These are phyloP conservation scores for Lachnellula arida DNA, from an alignment of 2,329 filamentous ascomycete species.

Conservation along the genomic window DNA sequence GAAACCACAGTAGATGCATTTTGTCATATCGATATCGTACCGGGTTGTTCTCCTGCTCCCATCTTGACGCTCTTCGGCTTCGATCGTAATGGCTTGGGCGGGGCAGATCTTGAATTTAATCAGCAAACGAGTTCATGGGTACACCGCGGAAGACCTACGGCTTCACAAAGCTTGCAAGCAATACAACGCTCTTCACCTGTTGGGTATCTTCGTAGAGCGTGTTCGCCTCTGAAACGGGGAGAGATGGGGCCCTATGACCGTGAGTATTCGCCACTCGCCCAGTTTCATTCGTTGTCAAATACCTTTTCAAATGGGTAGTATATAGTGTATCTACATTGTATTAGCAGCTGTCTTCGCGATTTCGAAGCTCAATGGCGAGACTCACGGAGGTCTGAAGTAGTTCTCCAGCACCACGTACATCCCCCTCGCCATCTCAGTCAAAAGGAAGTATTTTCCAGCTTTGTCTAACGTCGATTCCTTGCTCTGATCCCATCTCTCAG, in stretches of 20 bases:
- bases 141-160: slow-evolving; percentile 42
- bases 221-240: slow-evolving; percentile 95
- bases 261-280: slow-evolving; percentile 18
- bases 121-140: slow-evolving; percentile 4
- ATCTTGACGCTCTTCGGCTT: slow-evolving; percentile 96
- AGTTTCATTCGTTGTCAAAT: slow-evolving; percentile 19
- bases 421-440: slow-evolving; percentile 92
- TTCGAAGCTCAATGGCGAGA: slow-evolving; percentile 34
- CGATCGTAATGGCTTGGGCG: slow-evolving; percentile 96
- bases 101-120: slow-evolving; percentile 68
- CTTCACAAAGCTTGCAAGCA: slow-evolving; percentile 99
- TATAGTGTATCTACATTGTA: slow-evolving; percentile 75
- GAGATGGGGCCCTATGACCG: slow-evolving; percentile 77
- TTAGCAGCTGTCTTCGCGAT: slow-evolving; percentile 25
- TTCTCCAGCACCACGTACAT: slow-evolving; percentile 99
- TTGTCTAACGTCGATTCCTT: slow-evolving; percentile 75
- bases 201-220: slow-evolving; percentile 92
- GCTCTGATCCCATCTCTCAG: slow-evolving; percentile 74
- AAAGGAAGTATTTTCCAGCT: slow-evolving; percentile 87
- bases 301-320: slow-evolving; percentile 98
- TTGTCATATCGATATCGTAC: slow-evolving; percentile 99
- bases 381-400: slow-evolving; percentile 96
- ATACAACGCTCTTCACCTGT: slow-evolving; percentile 98
- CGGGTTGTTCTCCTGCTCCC: slow-evolving; percentile 91
- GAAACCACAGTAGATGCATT: slow-evolving; percentile 99